Evolutionary conservation across 495 filamentous ascomycete species (phyloP).

Genomic region (Penicillium verhagenii): DNA sequence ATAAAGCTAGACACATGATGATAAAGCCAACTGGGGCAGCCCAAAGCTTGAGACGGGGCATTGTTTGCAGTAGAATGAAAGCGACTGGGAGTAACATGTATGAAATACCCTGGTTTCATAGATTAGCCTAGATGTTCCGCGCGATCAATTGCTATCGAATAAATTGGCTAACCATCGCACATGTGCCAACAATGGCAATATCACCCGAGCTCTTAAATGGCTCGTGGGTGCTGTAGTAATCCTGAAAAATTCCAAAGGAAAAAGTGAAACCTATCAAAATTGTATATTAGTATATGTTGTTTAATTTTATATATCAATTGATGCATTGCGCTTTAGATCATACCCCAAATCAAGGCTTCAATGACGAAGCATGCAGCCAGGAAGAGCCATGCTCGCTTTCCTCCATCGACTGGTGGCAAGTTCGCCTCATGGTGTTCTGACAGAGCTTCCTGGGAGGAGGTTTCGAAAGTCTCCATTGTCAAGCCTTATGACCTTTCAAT

Average conservation of each 20-base stretch:
- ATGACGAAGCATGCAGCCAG: constrained; percentile 61
- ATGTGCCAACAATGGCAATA: constrained; percentile 47
- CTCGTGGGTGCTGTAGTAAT: constrained; percentile 51
- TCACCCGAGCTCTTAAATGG: constrained; percentile 43
- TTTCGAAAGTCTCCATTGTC: constrained; percentile 14
- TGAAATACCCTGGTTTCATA: constrained; percentile 40
- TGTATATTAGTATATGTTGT: not conserved
- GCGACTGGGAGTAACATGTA: constrained; percentile 51
- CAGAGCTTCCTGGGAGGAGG: constrained; percentile 4
- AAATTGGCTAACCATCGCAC: constrained; percentile 32
- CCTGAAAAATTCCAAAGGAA: constrained; percentile 60
- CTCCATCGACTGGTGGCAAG: constrained; percentile 55
- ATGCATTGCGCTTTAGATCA: no score
- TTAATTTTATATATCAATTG: not conserved
- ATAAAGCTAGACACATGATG: constrained; percentile 39
- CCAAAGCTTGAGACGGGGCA: constrained; percentile 39
- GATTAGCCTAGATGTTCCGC: not conserved
- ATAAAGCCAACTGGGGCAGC: constrained; percentile 40
- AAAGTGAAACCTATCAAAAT: constrained; percentile 60
- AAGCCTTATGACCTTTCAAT: not conserved
- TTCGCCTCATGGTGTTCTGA: constrained; percentile 31
- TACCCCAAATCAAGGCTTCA: constrained; percentile 67
- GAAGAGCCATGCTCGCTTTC: constrained; percentile 64
- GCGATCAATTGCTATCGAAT: not conserved
- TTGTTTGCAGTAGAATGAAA: constrained; percentile 39